Evolutionary conservation across 2,329 filamentous ascomycete genomes (phyloP).

Genomic region (Penicillium brasilianum): DNA sequence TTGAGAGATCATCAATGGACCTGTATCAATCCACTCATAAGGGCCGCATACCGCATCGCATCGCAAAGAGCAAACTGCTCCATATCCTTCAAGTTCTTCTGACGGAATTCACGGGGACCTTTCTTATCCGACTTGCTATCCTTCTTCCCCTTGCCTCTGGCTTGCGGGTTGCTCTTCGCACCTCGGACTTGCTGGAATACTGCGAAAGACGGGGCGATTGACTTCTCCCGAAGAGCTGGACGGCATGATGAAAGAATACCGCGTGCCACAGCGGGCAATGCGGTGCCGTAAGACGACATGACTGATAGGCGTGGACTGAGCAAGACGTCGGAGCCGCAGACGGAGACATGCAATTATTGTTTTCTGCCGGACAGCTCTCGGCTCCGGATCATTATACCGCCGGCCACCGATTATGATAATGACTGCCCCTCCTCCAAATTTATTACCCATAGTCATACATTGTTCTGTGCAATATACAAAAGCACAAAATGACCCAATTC

Average conservation of each 20-base stretch:
- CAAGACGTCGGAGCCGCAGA: slow-evolving; percentile 10
- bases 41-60: slow-evolving; percentile 72
- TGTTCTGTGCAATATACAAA: slow-evolving; percentile 16
- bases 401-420: slow-evolving; percentile 31
- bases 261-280: slow-evolving; percentile 43
- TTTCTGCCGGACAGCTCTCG: slow-evolving; percentile 41
- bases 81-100: slow-evolving; percentile 65
- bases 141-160: slow-evolving; percentile 52
- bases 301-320: slow-evolving; percentile 23
- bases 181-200: slow-evolving; percentile 44
- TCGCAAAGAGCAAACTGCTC: slow-evolving; percentile 84
- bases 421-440: slow-evolving; percentile 33
- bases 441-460: slow-evolving; percentile 1
- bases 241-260: slow-evolving; percentile 42
- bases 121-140: slow-evolving; percentile 68
- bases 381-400: slow-evolving; percentile 40
- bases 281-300: slow-evolving; percentile 44
- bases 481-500: slow-evolving; percentile 38
- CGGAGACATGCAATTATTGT: slow-evolving; percentile 37
- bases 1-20: neutral
- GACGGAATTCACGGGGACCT: slow-evolving; percentile 68
- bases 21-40: neutral
- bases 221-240: slow-evolving; percentile 33
- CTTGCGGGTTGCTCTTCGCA: slow-evolving; percentile 43
- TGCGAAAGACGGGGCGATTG: slow-evolving; percentile 41